Evolutionary conservation across 1,284 basidiomycete species (phyloP), one percentile per base, ranked within the genome.

Genomic region (Cystobasidiaceae sp.): DNA sequence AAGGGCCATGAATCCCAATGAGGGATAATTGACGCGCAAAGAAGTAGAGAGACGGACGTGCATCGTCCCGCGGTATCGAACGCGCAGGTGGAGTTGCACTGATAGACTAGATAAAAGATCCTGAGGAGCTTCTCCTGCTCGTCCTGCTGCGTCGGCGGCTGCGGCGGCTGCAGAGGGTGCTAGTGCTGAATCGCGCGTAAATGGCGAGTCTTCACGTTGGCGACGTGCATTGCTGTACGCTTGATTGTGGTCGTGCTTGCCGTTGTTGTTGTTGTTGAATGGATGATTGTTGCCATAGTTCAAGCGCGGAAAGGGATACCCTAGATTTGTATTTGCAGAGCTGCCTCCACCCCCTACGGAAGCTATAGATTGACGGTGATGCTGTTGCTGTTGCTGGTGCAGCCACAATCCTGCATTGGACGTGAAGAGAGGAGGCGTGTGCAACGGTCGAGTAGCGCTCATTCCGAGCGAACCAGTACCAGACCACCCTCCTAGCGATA

Each of bases 1-100:
- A 19, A 99, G 82, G 6, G 88, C 86, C 92, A 98, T 97, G 81
- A 99, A 97, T 73, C 88, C 84, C 0, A 87, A 85, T 0, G 89
- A 89, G 0, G 94, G 93, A 76, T 97, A 96, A 79, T 97, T 97
- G 77, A 99, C 93, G 69, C 93, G 84, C 19, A 98, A 82, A 9
- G 89, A 91, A 0, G 94, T 97, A n/a, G 86, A 85, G 68, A 99
- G 82, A 2, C 88, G 89, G 32, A 82, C 72, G 4, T 77, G 70
- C 46, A 81, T 71, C 66, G 80, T 76, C 33, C 79, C 77, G 7
- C 75, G 69, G 68, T 81, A 80, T 13, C 73, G 67, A 28, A 81
- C 56, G 27, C 74, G 73, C 0, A 81, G 70, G 61, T 80, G 79
- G 1, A 81, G 69, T 67, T 82, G 80, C 11, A 81, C 73, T 2